Conservation (phyloP, 768 basidiomycete species). For the Termitomyces titanicus region DNA sequence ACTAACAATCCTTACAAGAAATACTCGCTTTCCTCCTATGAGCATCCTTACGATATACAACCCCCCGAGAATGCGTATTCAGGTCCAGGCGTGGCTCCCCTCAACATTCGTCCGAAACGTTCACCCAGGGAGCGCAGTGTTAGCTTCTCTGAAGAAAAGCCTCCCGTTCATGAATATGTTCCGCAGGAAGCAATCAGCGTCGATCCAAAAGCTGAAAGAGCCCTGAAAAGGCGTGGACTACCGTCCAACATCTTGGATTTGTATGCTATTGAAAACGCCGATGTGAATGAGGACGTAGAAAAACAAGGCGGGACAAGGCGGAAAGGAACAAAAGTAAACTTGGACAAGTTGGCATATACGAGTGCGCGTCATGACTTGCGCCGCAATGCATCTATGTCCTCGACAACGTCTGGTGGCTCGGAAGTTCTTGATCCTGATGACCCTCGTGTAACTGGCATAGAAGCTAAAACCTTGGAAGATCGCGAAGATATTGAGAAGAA, state of each 20-base stretch:
- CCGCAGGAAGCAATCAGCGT: conserved; percentile 13
- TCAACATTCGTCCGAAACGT: conserved; percentile 19
- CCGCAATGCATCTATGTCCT: conserved; percentile 42
- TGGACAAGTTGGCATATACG: conserved; percentile 19
- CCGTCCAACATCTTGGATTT: conserved; percentile 52
- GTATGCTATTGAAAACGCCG: conserved; percentile 36
- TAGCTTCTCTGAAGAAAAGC: conserved; percentile 34
- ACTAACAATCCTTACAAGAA: conserved; percentile 29
- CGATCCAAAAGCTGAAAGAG: conserved; percentile 27
- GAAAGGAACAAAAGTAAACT: conserved; percentile 12
- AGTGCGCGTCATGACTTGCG: conserved; percentile 26
- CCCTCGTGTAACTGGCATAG: conserved; percentile 60
- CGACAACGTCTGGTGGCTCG: conserved; percentile 37
- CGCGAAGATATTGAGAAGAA: conserved; percentile 61
- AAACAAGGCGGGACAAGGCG: conserved; percentile 11
- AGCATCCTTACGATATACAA: conserved; percentile 59
- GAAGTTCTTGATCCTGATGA: conserved; percentile 70
- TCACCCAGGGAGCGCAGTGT: conserved; percentile 29
- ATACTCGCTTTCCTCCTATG: conserved; percentile 52
- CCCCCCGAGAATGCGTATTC: conserved; percentile 45
- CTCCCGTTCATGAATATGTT: conserved; percentile 20
- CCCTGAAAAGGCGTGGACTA: conserved; percentile 40
- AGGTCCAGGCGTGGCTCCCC: conserved; percentile 16
- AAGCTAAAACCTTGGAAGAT: conserved; percentile 48
- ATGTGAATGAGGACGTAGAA: conserved; percentile 17